phyloP scores from a whole-genome alignment of 2,329 filamentous ascomycete genomes.

The Fusarium lateritium region DNA sequence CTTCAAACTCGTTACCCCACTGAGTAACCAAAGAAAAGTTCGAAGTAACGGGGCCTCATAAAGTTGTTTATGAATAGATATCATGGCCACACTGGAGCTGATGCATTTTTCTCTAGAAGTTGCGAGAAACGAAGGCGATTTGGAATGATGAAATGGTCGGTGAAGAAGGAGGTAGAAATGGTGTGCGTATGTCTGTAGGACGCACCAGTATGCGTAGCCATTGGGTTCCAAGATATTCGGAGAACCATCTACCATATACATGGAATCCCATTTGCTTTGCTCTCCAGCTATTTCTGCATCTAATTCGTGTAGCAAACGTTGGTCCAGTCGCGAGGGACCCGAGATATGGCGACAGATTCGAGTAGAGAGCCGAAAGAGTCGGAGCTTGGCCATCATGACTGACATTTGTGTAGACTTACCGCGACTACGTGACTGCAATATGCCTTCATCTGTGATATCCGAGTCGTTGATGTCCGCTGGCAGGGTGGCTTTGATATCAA shows the following conservation, averaged over 20 bases:
- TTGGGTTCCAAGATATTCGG: conserved; percentile 33
- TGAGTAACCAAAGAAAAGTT: too few species aligned
- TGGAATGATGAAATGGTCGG: conserved; percentile 25
- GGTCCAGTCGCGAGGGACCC: background rate
- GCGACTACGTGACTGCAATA: background rate
- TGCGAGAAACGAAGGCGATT: background rate
- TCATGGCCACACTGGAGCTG: too few species aligned
- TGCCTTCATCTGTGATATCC: background rate
- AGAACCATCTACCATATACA: conserved; percentile 27
- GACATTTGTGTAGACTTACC: conserved; percentile 26
- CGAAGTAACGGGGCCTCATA: too few species aligned
- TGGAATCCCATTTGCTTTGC: background rate
- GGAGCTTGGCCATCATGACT: conserved; percentile 32
- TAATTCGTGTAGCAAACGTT: background rate
- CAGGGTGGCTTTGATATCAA: conserved; percentile 15
- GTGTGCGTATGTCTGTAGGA: conserved; percentile 37
- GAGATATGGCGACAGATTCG: conserved; percentile 30
- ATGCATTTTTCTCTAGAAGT: too few species aligned
- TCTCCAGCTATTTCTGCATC: conserved; percentile 4
- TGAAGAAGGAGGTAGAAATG: conserved; percentile 43
- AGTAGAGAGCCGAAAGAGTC: conserved; percentile 31
- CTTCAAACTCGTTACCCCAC: too few species aligned
- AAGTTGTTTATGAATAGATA: too few species aligned
- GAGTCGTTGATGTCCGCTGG: conserved; percentile 19
- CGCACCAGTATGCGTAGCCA: conserved; percentile 41